Base-by-base conservation (phyloP, 768 basidiomycete species). In the Rhodotorula babjevae region DNA sequence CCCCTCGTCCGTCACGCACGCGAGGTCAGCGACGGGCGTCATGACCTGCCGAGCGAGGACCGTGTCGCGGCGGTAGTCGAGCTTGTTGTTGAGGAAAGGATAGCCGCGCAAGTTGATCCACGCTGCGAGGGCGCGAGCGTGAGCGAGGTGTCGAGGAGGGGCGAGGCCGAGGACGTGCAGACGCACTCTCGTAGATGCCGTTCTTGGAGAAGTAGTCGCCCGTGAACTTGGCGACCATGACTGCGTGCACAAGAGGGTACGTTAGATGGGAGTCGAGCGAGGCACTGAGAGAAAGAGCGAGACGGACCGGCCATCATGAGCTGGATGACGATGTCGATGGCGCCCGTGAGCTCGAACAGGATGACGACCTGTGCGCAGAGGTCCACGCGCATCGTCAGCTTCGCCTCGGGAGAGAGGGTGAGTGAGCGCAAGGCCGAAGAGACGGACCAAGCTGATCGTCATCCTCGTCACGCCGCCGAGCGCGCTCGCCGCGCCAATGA, bases 391-490 rank as follows among this genome's bases (percentile, higher is more conserved):
- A 50, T 53, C n/a, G 23, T 23, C 52, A 7, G 11, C 23, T 50
- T 3, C 47, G 15, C 15, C 12, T 47, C n/a, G 47, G 18, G 6
- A 29, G 15, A 40, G 31, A 49, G 23, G 52, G 25, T 27, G n/a
- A n/a, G n/a, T n/a, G n/a, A n/a, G n/a, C n/a, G n/a, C n/a, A n/a
- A n/a, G n/a, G n/a, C n/a, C n/a, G n/a, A n/a, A n/a, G n/a, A n/a
- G n/a, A 56, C 75, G 36, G 57, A 76, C 72, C 61, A 78, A 46
- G 55, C 93, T 94, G 46, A 98, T 89, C 0, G 92, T 93, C 52
- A 91, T 93, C 57, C 91, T 84, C 61, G 94, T 97, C 31, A 96
- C 94, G 27, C 95, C 95, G 49, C 93, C 93, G 58, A 98, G 84
- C 0, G 92, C 84, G 0, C 93, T 93, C 10, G 95, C 95, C 2